Base-by-base conservation (phyloP, 2,329 filamentous ascomycete genomes). In the Paraphoma sp. region DNA sequence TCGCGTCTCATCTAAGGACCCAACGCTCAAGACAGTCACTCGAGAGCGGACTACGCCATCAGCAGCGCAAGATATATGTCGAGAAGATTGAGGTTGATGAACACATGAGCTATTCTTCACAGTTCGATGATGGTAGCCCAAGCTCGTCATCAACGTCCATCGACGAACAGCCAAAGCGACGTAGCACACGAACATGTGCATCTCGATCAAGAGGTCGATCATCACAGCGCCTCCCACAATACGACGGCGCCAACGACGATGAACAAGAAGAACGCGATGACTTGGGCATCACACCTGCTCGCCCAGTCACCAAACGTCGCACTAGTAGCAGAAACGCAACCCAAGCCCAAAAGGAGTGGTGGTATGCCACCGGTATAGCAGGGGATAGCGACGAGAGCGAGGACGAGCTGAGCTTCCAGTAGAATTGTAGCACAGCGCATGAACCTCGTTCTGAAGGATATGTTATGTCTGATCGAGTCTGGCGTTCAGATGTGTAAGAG, bases 351-450 rank as follows among this genome's bases (percentile, higher is more conserved):
- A 57, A 18, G 11, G 44, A 60, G 30, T 62, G 59, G 61, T 60
- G 61, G 57, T 60, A 52, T 45, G 47, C 54, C 5, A 17, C 45
- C 6, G 29, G 30, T 45, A 42, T 48, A 23, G 38, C 53, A 4
- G 46, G 45, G 4, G 57, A 58, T 17, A 50, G 43, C 23, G 63
- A 57, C 2, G 63, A 55, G 9, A 75, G 72, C 46, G 70, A 74
- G 45, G 73, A 76, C 57, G 73, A 75, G 56, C 51, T 75, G 50
- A 71, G 69, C 60, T 71, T 73, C 56, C 61, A 65, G n/a, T 71
- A 64, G 58, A 3, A 30, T 31, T 59, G 51, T 48, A 44, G 47
- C 38, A 30, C 30, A 16, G 10, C 9, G n/a, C 7, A 3, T 49
- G 17, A 23, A 6, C 14, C 18, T 41, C 14, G 28, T n/a, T 46